Base-by-base conservation (phyloP, 2,329 filamentous ascomycete species). In the Xenosphaeropsis pyriputrescens region DNA sequence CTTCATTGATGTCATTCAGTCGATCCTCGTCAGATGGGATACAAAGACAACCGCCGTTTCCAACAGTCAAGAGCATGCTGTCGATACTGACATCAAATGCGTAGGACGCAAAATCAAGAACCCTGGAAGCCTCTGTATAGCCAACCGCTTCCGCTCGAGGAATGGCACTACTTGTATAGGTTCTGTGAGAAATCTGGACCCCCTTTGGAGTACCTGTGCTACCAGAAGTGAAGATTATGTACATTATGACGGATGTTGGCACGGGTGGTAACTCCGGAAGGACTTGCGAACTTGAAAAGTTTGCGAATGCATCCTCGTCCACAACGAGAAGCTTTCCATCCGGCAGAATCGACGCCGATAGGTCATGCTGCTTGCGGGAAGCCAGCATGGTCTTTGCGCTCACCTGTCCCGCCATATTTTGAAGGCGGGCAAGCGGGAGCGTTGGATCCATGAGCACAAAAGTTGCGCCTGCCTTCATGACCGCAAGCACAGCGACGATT, bases 181-280 rank as follows among this genome's bases (percentile, higher is more conserved):
- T 13, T 5, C 6, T 34, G 33, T 34, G 33, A n/a, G 13, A n/a
- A 9, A 34, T 36, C 18, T 65, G 56, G 16, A 67, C 63, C 17
- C 65, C 65, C 51, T 70, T 70, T 4, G 65, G 65, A 22, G 54
- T 50, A 11, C 65, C 65, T 2, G 65, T 68, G n/a, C 63, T 67
- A 13, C 65, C 65, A 14, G 60, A 68, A 38, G 63, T 68, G 19
- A 36, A 39, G 15, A 39, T 30, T 18, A 36, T 11, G 26, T 39
- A 39, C 12, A 30, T 15, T 11, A 30, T 17, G 18, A 13, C 15
- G 8, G 5, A 5, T 5, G 18, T 5, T 19, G 18, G 8, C 8
- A 19, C 18, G 8, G 18, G 18, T 19, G 18, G 5, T 8, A 19
- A 8, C 18, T n/a, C n/a, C n/a, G n/a, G n/a, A n/a, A n/a, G n/a